Percentiles rank a stretch among this genome's conserved stretches.
Conservation (phyloP, 306 rosid genomes). For the Chamaecrista fasciculata region DNA sequence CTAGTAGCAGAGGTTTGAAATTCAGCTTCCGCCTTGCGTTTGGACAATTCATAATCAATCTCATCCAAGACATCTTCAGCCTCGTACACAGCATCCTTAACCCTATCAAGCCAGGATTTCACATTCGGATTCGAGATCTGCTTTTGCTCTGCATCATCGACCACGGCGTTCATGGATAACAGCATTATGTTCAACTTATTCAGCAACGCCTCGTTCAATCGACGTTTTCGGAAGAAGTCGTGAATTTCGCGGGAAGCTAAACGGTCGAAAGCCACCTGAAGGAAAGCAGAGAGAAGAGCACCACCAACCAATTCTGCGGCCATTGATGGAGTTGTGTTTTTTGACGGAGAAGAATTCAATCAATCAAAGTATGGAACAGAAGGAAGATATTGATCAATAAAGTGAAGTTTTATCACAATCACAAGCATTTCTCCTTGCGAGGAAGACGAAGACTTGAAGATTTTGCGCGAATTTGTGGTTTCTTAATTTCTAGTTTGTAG, state of each 20-base stretch:
- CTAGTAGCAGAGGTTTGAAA: neutral
- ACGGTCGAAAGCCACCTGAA: constrained; percentile 16
- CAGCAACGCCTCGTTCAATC: neutral
- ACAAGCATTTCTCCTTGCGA: no score
- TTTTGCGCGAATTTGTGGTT: no score
- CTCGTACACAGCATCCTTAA: neutral
- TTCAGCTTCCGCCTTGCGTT: neutral
- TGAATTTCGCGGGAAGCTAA: neutral
- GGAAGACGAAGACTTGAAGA: no score
- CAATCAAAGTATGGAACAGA: no score
- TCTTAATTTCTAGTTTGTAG: no score
- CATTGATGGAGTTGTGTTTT: no score
- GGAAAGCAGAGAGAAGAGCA: constrained; percentile 25
- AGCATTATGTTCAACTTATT: neutral
- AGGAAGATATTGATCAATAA: no score
- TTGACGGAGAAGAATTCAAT: no score
- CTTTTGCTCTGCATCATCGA: constrained; percentile 27
- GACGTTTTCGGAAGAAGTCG: neutral
- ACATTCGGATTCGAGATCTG: neutral
- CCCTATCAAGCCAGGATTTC: neutral
- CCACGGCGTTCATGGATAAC: neutral
- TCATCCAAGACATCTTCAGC: constrained; percentile 11
- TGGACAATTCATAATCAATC: neutral
- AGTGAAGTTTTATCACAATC: no score
- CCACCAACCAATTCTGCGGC: no score